Conservation (phyloP, 495 filamentous ascomycete genomes). For the Penicillium paradoxum region DNA sequence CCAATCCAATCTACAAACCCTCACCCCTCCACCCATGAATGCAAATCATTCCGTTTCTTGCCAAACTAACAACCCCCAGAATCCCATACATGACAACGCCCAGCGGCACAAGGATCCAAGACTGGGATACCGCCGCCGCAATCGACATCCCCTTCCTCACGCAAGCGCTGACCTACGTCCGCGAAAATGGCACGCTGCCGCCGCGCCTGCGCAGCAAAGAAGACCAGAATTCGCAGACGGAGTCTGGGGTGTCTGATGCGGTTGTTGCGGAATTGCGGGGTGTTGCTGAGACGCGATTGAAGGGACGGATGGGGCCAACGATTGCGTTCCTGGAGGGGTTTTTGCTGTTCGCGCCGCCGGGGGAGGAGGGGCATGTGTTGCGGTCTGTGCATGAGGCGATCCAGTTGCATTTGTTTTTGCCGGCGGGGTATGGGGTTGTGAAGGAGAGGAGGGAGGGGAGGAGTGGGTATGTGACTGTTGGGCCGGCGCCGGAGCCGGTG, state of each 20-base stretch:
- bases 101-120: constrained; percentile 52
- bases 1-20: too few relatives aligned
- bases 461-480: constrained; percentile 80
- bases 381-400: constrained; percentile 50
- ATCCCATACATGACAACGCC: constrained; percentile 48
- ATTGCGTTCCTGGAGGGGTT: constrained; percentile 74
- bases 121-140: constrained; percentile 83
- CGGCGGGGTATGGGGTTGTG: constrained; percentile 53
- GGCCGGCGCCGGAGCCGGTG: constrained; percentile 27
- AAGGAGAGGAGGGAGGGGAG: constrained; percentile 65
- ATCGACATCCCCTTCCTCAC: constrained; percentile 63
- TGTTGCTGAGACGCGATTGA: constrained; percentile 5
- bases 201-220: constrained; percentile 64
- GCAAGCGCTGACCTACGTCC: constrained; percentile 57
- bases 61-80: too few relatives aligned
- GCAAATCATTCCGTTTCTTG: too few relatives aligned
- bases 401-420: constrained; percentile 72
- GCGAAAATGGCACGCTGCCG: constrained; percentile 59
- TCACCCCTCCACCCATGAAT: neutral
- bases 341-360: constrained; percentile 59
- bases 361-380: constrained; percentile 15
- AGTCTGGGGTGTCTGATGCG: constrained; percentile 38
- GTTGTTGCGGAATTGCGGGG: constrained; percentile 15
- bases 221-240: constrained; percentile 64
- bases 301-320: constrained; percentile 9